Base-by-base conservation (phyloP, 306 rosid genomes). In the Prunus armeniaca region DNA sequence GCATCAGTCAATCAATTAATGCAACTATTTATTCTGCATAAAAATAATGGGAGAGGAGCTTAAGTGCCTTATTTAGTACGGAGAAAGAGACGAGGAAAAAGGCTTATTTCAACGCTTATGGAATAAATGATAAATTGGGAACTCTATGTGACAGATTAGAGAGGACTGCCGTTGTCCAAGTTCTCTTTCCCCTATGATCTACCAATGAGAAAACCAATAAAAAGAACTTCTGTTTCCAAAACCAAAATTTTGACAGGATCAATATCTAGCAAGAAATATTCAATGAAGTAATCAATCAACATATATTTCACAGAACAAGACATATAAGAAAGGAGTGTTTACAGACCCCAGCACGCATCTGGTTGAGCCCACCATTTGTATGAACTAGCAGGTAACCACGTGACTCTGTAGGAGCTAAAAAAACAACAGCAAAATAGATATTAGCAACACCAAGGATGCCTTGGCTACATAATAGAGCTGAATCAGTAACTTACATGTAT, bases 311-410 rank as follows among this genome's bases (percentile, higher is more conserved):
- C 10, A 24, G 24, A 24, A 11, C 24, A 57, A 45, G 67, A 38
- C 24, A 46, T 27, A 60, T 12, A 63, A 65, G 20, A 78, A 84
- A 69, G 54, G 64, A 18, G 57, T 4, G 15, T 45, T 41, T 14
- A 84, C 92, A 76, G 52, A 92, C 98, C 97, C 98, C 97, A 47
- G 93, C 82, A 75, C 97, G 98, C 98, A 95, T 95, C 81, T 95
- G 98, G 77, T 92, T 95, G 76, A 95, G 97, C 67, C 98, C 98
- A 14, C 98, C 98, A 80, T 95, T 95, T 2, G 98, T 84, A 81
- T 92, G 92, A 60, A 95, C 98, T 52, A 88, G 85, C 65, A 95
- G 97, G 87, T 85, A 95, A 60, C 98, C 98, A 73, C 65, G 83
- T 0, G 95, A 84, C 57, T 88, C 81, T 3, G 67, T 79, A 43